Conservation (phyloP, 1,284 basidiomycete genomes). For the Mycosarcoma maydis region DNA sequence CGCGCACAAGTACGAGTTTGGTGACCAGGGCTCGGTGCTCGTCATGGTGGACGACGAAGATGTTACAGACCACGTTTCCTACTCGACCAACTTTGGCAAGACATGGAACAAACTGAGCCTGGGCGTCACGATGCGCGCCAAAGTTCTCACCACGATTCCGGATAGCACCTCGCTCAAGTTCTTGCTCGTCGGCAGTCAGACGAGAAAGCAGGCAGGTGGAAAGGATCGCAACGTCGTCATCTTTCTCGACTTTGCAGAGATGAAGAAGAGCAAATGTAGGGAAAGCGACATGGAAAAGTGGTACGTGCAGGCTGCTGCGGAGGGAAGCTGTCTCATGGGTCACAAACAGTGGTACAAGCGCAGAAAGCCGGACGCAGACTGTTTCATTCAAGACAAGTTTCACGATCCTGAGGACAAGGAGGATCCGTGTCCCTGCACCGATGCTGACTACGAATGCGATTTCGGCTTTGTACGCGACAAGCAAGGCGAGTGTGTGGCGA, state of each 20-base stretch:
- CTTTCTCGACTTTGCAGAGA: conserved; percentile 83
- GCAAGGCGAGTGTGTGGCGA: conserved; percentile 76
- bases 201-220: conserved; percentile 73
- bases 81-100: conserved; percentile 85
- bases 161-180: conserved; percentile 90
- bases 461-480: conserved; percentile 84
- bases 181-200: conserved; percentile 83
- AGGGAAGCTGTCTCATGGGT: conserved; percentile 86
- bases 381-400: conserved; percentile 87
- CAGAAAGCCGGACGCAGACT: conserved; percentile 83
- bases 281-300: conserved; percentile 85
- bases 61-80: conserved; percentile 76
- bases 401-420: conserved; percentile 72
- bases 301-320: conserved; percentile 78
- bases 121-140: conserved; percentile 78
- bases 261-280: conserved; percentile 77
- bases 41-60: conserved; percentile 89
- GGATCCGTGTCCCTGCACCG: conserved; percentile 83
- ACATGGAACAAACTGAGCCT: conserved; percentile 81
- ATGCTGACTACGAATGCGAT: conserved; percentile 93
- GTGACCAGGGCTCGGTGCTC: conserved; percentile 84
- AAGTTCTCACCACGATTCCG: conserved; percentile 85
- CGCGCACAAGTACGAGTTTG: conserved; percentile 95
- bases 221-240: conserved; percentile 76
- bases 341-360: conserved; percentile 96